A percentile compares a stretch with the other conserved stretches of the same genome.
phyloP scores from a whole-genome alignment of 495 filamentous ascomycete genomes.

The Hyaloscypha bicolor region DNA sequence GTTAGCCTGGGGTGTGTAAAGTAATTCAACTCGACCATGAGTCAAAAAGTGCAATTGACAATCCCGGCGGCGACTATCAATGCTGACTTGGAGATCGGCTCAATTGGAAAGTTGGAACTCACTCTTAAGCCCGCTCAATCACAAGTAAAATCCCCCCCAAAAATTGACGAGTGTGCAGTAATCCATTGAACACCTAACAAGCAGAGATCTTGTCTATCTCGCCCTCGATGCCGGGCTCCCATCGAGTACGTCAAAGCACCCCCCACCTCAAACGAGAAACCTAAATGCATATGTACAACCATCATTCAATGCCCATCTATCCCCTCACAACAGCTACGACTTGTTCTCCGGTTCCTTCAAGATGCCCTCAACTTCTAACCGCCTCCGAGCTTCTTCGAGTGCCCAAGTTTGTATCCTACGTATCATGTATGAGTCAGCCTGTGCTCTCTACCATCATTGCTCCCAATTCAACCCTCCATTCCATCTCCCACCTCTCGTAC shows the following conservation, averaged over 20 bases:
- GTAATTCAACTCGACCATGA: no score
- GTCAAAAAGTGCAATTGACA: no score
- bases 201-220: not conserved
- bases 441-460: not conserved
- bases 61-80: no score
- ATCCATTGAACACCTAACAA: conserved; percentile 12
- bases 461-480: not conserved
- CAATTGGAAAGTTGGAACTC: no score
- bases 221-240: conserved; percentile 3
- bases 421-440: conserved; percentile 9
- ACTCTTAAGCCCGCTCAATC: no score
- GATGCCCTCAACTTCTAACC: conserved; percentile 94
- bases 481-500: not conserved
- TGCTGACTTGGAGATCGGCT: no score
- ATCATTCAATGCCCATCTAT: not conserved
- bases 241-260: not conserved
- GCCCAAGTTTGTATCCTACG: conserved; percentile 98
- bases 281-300: conserved; percentile 19
- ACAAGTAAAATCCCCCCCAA: not conserved
- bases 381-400: conserved; percentile 89
- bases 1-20: no score
- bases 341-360: conserved; percentile 68
- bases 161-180: not conserved
- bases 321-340: conserved; percentile 7
- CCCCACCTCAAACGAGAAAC: not conserved